phyloP scores from a whole-genome alignment of 306 rosid species.

The Ormosia emarginata region DNA sequence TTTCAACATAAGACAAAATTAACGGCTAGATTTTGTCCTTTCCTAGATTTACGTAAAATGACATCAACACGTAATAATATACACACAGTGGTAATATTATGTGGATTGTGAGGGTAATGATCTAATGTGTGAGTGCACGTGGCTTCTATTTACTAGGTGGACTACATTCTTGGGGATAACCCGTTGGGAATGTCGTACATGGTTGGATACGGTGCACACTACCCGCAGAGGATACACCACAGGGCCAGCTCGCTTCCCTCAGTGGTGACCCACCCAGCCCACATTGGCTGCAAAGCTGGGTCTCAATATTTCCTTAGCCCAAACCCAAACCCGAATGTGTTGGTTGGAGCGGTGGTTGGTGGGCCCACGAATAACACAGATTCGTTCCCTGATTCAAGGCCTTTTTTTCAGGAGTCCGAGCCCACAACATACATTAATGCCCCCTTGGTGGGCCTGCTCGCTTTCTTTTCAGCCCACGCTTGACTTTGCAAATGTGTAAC shows the following conservation, averaged over 20 bases:
- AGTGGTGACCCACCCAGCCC: constrained; percentile 63
- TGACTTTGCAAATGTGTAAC: constrained; percentile 31
- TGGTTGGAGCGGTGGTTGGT: constrained; percentile 88
- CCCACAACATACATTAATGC: constrained; percentile 94
- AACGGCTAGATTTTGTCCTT: constrained; percentile 59
- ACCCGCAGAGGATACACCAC: constrained; percentile 92
- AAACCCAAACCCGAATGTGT: constrained; percentile 68
- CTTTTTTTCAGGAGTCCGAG: constrained; percentile 80
- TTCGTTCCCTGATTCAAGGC: constrained; percentile 87
- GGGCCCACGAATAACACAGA: constrained; percentile 82
- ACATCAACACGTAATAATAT: constrained; percentile 4
- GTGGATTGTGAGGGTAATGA: background rate
- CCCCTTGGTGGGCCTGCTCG: constrained; percentile 84
- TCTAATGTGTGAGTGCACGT: background rate
- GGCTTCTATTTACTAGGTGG: constrained; percentile 59
- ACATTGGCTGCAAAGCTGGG: constrained; percentile 79
- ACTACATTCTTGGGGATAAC: constrained; percentile 90
- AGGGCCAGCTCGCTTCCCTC: constrained; percentile 88
- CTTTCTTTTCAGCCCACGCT: constrained; percentile 75
- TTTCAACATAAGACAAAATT: constrained; percentile 30
- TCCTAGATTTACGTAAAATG: background rate
- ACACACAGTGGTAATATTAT: background rate
- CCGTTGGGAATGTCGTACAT: constrained; percentile 90
- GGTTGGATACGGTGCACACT: constrained; percentile 90
- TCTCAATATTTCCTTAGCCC: constrained; percentile 63